phyloP scores from a whole-genome alignment of 2,329 filamentous ascomycete species.

The Pyrenophora seminiperda region DNA sequence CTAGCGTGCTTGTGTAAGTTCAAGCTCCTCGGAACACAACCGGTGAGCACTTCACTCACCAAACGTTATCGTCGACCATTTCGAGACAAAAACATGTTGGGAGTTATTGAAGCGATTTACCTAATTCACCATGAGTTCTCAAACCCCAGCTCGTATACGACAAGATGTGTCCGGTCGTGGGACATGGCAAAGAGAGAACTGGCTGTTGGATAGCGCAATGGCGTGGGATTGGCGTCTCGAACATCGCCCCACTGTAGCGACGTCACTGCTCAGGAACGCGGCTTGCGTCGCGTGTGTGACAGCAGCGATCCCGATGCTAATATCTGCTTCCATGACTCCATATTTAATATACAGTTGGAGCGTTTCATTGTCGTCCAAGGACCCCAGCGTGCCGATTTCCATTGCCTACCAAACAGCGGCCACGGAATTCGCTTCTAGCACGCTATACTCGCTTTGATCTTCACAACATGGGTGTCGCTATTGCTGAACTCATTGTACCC shows the following conservation, averaged over 20 bases:
- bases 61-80: no score
- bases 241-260: conserved; percentile 6
- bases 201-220: conserved; percentile 6
- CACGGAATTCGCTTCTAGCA: neutral
- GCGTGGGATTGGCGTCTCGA: conserved; percentile 13
- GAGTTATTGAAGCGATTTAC: no score
- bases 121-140: no score
- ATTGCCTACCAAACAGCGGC: neutral
- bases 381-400: conserved; percentile 3
- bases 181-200: neutral
- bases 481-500: conserved; percentile 45
- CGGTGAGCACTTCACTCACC: no score
- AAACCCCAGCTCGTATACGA: no score
- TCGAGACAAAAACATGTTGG: no score
- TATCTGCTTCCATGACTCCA: neutral
- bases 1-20: no score
- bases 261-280: conserved; percentile 19
- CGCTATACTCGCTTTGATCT: neutral
- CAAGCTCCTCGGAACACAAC: no score
- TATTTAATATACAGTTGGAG: neutral
- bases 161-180: neutral
- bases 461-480: conserved; percentile 28
- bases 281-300: conserved; percentile 11
- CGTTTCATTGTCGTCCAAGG: neutral
- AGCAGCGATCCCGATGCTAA: conserved; percentile 2